Base-by-base conservation (phyloP, 2,329 filamentous ascomycete genomes). In the Fusarium transvaalense region DNA sequence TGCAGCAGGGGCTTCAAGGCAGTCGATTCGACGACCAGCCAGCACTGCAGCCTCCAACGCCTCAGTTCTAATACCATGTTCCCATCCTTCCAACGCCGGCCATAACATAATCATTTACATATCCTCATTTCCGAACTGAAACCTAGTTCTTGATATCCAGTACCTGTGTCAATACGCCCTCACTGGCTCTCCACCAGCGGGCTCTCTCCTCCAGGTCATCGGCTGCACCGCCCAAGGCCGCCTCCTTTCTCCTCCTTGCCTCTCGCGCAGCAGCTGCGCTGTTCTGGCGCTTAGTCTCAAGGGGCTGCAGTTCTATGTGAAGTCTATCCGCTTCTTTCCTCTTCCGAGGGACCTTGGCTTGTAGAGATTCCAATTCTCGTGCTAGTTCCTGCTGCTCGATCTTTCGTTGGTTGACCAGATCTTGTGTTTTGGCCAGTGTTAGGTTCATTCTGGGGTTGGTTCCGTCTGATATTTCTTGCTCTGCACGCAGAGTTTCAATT, bases 121-220 rank as follows among this genome's bases (percentile, higher is more conserved):
- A 46, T 52, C 27, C 32, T 37, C 34, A 27, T 56, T 46, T 41
- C 15, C 45, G 42, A 38, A 38, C 19, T 9, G 55, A 37, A 23
- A 6, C 38, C n/a, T 72, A 82, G 41, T 75, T 77, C 71, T 85
- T 78, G 17, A 89, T 81, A 68, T 89, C 88, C 70, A 93, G 75
- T 79, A 92, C 88, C 61, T 86, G 83, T 74, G 81, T 88, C 76
- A 94, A 77, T 14, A 83, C 85, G 10, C 82, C 80, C 75, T 93
- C 91, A n/a, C 88, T 88, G 19, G 89, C 89, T 69, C 88, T 86
- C 79, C 89, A 89, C 92, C 92, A 95, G 69, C 91, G 83, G 8
- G 90, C 92, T 71, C 89, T 85, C 78, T 92, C 90, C 76, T 94
- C 92, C 32, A 94, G 77, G 73, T 94, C 91, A 72, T 93, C 91